Evolutionary conservation across 2,329 filamentous ascomycete genomes (phyloP).

Genomic region (Exophiala sp.): DNA sequence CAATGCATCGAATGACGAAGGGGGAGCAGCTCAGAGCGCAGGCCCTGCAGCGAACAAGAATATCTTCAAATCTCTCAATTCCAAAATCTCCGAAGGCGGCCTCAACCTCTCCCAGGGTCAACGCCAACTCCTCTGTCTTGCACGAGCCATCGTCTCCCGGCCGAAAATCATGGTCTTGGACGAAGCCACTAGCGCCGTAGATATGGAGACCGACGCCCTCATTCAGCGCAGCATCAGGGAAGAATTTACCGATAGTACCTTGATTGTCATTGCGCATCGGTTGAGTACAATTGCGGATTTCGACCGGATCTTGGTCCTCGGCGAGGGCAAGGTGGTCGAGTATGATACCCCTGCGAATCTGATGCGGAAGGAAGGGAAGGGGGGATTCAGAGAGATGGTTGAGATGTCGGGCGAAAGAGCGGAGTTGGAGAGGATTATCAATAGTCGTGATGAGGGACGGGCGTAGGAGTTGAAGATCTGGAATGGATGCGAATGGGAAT

Average conservation of each 20-base stretch:
- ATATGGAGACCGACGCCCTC: slow-evolving; percentile 67
- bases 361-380: slow-evolving; percentile 46
- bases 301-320: slow-evolving; percentile 65
- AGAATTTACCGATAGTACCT: slow-evolving; percentile 62
- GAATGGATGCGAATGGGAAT: no score
- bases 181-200: slow-evolving; percentile 71
- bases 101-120: slow-evolving; percentile 71
- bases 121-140: slow-evolving; percentile 68
- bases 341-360: slow-evolving; percentile 60
- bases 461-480: no score
- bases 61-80: slow-evolving; percentile 57
- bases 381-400: slow-evolving; percentile 56
- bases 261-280: slow-evolving; percentile 70
- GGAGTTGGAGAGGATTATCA: slow-evolving; percentile 31
- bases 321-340: slow-evolving; percentile 61
- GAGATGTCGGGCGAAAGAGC: slow-evolving; percentile 37
- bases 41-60: slow-evolving; percentile 52
- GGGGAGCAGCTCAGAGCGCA: slow-evolving; percentile 30
- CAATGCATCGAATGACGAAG: no score
- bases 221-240: slow-evolving; percentile 69
- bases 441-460: no score
- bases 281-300: slow-evolving; percentile 72
- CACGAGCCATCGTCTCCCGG: slow-evolving; percentile 63
- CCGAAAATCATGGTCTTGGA: slow-evolving; percentile 75
- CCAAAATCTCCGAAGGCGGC: slow-evolving; percentile 63